Evolutionary conservation across 176 grass and related monocot species (phyloP), one percentile per base, ranked within the genome.

Genomic region (Juncus inflexus): DNA sequence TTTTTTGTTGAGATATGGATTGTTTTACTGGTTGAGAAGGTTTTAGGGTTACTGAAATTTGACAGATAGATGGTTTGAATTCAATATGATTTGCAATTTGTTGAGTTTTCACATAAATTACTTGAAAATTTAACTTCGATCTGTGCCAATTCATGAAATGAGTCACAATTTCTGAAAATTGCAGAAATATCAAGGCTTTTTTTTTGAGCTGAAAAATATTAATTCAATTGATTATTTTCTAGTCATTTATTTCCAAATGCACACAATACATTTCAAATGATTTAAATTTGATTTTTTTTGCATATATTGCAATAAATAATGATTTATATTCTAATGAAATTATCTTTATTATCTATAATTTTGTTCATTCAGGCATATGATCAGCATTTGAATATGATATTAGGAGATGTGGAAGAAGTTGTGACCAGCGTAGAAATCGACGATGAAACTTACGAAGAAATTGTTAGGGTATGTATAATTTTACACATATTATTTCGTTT

Each of bases 401-500:
- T 99, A 72, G 95, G 95, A 67, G 95, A 99, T 77, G 95, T 99
- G 11, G 95, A 99, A 79, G 89, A 99, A 85, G 76, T 90, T 11
- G 83, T 99, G 59, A 94, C 89, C 73, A 94, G 72, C 45, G 83
- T 94, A 64, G 89, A 99, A 73, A 94, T 99, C 6, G 95, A 94
- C 37, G 95, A 99, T 72, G 95, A 99, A 74, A 99, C 95, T 63
- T 99, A 99, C 64, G 95, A 99, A 76, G 95, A 99, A 77, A 99
- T 99, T 68, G 89, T 94, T 63, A 75, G 95, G 41, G 95, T 99
- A 87, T 61, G 80, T 78, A 28, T 28, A 28, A 28, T 12, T 1
- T 60, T 50, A 36, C 1, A 19, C 7, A 12, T 64, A 58, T 50
- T 37, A 12, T 16, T n/a, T 6, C 4, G 55, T 0, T 58, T 3